Conservation (phyloP, 371 early-diverging fungal species). For the Haplosporangium sp. region DNA sequence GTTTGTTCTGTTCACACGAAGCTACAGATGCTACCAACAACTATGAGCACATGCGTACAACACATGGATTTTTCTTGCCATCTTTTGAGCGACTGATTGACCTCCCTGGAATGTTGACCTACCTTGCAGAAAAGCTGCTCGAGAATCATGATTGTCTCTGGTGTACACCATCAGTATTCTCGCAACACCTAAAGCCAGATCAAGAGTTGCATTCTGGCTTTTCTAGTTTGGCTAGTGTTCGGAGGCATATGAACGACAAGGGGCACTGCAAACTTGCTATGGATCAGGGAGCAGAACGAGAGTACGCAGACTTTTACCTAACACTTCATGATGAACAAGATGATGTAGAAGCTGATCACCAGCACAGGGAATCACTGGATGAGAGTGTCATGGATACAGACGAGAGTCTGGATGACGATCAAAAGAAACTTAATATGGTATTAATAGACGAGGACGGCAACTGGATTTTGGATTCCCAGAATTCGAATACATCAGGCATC, state of each 20-base stretch:
- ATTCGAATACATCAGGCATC: constrained; percentile 18
- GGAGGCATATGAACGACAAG: constrained; percentile 77
- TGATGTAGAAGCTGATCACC: neutral
- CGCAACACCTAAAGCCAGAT: constrained; percentile 31
- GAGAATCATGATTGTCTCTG: constrained; percentile 71
- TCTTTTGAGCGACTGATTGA: constrained; percentile 71
- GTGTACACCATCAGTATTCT: constrained; percentile 61
- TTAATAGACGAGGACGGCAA: constrained; percentile 51
- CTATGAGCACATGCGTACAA: constrained; percentile 70
- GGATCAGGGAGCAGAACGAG: constrained; percentile 70
- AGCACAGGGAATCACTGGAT: constrained; percentile 21
- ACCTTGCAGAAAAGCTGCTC: constrained; percentile 71
- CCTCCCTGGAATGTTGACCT: constrained; percentile 65
- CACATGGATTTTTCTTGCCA: constrained; percentile 77
- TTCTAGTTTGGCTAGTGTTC: constrained; percentile 65
- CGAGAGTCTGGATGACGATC: constrained; percentile 36
- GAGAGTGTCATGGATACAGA: constrained; percentile 32
- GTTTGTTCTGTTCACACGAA: constrained; percentile 58
- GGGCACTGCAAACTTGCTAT: constrained; percentile 75
- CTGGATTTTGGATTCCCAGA: constrained; percentile 43
- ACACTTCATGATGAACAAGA: constrained; percentile 46
- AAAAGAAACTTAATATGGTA: constrained; percentile 24
- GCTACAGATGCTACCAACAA: constrained; percentile 47
- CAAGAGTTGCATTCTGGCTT: constrained; percentile 52
- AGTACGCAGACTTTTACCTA: constrained; percentile 72